phyloP scores from a whole-genome alignment of 345 rosid genomes.

The Populus euphratica region DNA sequence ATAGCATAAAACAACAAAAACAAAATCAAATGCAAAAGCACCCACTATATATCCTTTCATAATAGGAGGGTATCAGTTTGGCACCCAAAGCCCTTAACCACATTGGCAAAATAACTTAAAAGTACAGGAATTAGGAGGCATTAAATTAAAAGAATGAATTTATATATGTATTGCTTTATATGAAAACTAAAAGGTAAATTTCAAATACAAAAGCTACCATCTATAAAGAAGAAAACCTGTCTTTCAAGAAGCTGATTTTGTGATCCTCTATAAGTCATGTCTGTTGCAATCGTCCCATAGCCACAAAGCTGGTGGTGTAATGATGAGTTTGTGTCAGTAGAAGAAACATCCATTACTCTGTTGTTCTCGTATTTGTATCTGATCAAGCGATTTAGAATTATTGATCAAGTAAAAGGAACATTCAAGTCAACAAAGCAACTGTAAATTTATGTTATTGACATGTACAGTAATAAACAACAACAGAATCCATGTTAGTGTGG shows the following conservation, averaged over 20 bases:
- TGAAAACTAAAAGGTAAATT: background rate
- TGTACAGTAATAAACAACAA: background rate
- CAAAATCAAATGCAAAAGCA: background rate
- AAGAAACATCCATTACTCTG: conserved; percentile 68
- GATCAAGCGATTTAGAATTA: conserved; percentile 7
- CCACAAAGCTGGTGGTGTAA: conserved; percentile 71
- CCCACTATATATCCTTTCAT: background rate
- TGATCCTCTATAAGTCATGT: conserved; percentile 65
- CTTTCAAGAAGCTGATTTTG: conserved; percentile 92
- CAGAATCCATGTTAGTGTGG: background rate
- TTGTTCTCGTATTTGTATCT: conserved; percentile 91
- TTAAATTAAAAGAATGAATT: background rate
- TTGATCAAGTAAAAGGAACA: background rate
- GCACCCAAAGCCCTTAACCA: background rate
- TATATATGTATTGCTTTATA: background rate
- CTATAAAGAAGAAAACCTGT: conserved; percentile 51
- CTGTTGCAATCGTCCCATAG: conserved; percentile 62
- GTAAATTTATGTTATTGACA: background rate
- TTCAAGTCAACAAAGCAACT: conserved; percentile 1
- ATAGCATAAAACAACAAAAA: background rate
- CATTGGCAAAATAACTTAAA: background rate
- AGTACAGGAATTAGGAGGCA: background rate
- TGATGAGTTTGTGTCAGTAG: conserved; percentile 68
- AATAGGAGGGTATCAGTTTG: background rate
- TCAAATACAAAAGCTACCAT: conserved; percentile 1